Evolutionary conservation across 306 rosid species (phyloP).

Genomic region (Spatholobus suberectus): DNA sequence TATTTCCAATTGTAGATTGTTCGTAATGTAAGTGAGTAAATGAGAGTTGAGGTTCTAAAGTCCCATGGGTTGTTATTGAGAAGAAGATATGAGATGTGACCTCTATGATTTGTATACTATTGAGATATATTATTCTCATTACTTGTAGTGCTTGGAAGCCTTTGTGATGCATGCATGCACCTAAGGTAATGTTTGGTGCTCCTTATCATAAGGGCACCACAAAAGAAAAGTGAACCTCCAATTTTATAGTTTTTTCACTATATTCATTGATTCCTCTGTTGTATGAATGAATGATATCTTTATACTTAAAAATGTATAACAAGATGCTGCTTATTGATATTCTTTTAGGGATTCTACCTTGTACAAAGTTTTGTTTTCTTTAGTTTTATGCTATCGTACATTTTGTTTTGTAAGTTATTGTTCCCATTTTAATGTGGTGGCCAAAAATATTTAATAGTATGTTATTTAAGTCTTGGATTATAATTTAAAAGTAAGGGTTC

Average conservation of each 20-base stretch:
- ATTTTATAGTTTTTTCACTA: neutral
- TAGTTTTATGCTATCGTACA: neutral
- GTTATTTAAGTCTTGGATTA: too few species aligned
- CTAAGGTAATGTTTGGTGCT: slow-evolving; percentile 9
- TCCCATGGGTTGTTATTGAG: too few species aligned
- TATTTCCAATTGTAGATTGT: too few species aligned
- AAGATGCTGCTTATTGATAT: neutral
- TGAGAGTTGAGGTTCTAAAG: too few species aligned
- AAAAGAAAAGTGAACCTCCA: neutral
- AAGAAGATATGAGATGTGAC: slow-evolving; percentile 10
- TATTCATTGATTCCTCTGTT: neutral
- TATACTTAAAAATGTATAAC: slow-evolving; percentile 14
- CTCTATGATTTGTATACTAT: slow-evolving; percentile 4
- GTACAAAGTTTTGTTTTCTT: slow-evolving; percentile 14
- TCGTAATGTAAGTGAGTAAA: too few species aligned
- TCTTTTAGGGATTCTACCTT: neutral
- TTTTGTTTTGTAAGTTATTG: too few species aligned
- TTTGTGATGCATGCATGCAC: slow-evolving; percentile 26
- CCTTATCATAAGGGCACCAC: neutral
- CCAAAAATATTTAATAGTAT: too few species aligned
- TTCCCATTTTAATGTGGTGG: too few species aligned
- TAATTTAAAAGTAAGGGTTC: too few species aligned
- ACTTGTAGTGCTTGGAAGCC: slow-evolving; percentile 19
- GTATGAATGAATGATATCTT: neutral
- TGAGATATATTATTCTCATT: slow-evolving; percentile 20